phyloP scores from a whole-genome alignment of 345 rosid species.

The Ceriops decandra region DNA sequence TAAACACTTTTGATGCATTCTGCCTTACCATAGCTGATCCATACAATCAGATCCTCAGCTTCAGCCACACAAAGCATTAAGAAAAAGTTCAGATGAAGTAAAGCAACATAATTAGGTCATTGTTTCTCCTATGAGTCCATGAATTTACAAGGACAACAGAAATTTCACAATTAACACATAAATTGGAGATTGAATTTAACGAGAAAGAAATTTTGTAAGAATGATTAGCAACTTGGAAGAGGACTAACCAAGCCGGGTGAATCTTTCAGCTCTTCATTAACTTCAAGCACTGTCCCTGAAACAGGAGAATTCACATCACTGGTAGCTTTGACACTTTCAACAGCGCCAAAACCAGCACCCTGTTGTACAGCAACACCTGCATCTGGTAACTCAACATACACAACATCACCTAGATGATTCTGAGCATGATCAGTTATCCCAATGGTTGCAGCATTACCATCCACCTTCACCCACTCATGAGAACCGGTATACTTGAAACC shows the following conservation, averaged over 20 bases:
- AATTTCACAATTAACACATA: no score
- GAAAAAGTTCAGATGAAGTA: no score
- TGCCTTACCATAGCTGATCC: no score
- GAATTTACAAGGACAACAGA: no score
- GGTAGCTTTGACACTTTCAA: constrained; percentile 98
- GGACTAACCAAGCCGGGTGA: constrained; percentile 82
- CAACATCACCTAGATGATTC: constrained; percentile 95
- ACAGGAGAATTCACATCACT: constrained; percentile 92
- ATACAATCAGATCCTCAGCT: no score
- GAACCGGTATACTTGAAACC: constrained; percentile 81
- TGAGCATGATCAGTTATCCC: constrained; percentile 99
- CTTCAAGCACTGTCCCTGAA: constrained; percentile 76
- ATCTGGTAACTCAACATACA: constrained; percentile 86
- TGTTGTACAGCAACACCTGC: constrained; percentile 59
- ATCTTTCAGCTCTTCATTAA: constrained; percentile 54
- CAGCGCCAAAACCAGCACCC: constrained; percentile 85
- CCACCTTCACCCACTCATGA: constrained; percentile 93
- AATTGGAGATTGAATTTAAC: neutral
- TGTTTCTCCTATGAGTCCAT: no score
- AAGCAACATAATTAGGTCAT: no score
- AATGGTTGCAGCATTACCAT: constrained; percentile 65
- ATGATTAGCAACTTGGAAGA: constrained; percentile 1
- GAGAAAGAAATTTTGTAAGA: neutral
- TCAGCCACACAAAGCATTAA: no score
- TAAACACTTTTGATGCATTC: no score